Evolutionary conservation across 352 stramenopile genomes (phyloP), one percentile per base, ranked within the genome.

Genomic region (Globisporangium viniferum): DNA sequence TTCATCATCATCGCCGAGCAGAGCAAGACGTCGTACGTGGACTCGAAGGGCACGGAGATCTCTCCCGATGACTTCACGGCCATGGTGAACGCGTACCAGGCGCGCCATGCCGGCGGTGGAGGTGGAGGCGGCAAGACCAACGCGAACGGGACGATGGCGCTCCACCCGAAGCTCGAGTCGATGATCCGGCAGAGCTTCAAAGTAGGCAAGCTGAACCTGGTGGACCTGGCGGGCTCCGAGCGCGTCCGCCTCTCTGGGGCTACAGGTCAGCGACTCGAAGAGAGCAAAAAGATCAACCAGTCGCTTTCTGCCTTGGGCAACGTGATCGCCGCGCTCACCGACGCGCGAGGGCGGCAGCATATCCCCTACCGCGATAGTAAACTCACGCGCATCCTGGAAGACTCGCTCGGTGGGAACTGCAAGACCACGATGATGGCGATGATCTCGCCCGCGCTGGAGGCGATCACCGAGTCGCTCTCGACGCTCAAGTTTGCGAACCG

Each of bases 361-460:
- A 98, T 98, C 60, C 94, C 92, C 15, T 98, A 98, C 62, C 88
- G 94, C 24, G 93, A 98, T 67, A 95, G 80, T 29, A 98, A 98
- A 69, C 89, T 98, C n/a, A 98, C 93, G 15, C 80, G 93, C 6
- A 97, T 98, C 53, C 68, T 98, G 6, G 85, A 96, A 63, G 86
- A 96, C 66, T 92, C 84, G 15, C 70, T 98, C 0, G 90, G 91
- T 27, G 91, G 92, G 6, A 98, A 98, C 68, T 98, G 94, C 80
- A 98, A 98, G 73, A 98, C 94, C 12, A 97, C 91, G 22, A 98
- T 98, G 95, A 98, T 98, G 86, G 94, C 92, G 4, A 98, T 98
- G 91, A 94, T 98, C 68, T 97, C 86, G 5, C 94, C 95, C n/a
- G 91, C 84, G 1, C 72, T 93, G 0, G 86, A 95, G 29, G 86